Base-by-base conservation (phyloP, 305 asterid species). In the Solanum hybrid region DNA sequence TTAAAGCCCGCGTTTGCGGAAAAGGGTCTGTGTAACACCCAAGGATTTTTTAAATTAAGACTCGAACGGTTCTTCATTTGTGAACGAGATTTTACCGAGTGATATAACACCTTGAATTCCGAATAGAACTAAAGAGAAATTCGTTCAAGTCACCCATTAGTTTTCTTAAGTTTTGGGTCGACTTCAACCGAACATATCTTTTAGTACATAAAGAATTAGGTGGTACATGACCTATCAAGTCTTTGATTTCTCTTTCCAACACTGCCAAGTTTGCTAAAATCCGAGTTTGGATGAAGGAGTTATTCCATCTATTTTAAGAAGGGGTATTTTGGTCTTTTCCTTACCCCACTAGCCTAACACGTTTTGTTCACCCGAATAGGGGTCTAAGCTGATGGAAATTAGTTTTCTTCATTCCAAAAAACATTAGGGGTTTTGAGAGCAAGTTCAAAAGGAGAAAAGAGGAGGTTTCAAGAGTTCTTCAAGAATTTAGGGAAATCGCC, bases 1-100 rank as follows among this genome's bases (percentile, higher is more conserved):
- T 13, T 45, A 45, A 45, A 0, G 61, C 7, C 61, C 3, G 2
- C 61, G 0, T 45, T 45, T 6, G 20, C 3, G 1, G 7, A 45
- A 15, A 45, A 0, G 22, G 22, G 22, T 45, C 7, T 45, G 1
- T 45, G 61, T 14, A 45, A 14, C 61, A 45, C 61, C 61, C 3
- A 0, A 12, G 13, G 1, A 12, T 1, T 0, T 0, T 1, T 4
- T 12, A 41, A 41, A 14, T 41, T 41, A 41, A 0, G 0, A 14
- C 61, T 45, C 20, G 1, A 4, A 45, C 7, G 3, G 0, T 45
- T 45, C 3, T 14, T 45, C 22, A 45, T 45, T 45, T 45, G 61
- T 45, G 61, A 45, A 45, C 0, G 22, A 45, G 61, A 45, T 14
- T 45, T 38, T 45, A 45, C 61, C 22, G 0, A 45, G 3, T 45